Conservation (phyloP, 1,284 basidiomycete species). For the Cutaneotrichosporon dermatis region DNA sequence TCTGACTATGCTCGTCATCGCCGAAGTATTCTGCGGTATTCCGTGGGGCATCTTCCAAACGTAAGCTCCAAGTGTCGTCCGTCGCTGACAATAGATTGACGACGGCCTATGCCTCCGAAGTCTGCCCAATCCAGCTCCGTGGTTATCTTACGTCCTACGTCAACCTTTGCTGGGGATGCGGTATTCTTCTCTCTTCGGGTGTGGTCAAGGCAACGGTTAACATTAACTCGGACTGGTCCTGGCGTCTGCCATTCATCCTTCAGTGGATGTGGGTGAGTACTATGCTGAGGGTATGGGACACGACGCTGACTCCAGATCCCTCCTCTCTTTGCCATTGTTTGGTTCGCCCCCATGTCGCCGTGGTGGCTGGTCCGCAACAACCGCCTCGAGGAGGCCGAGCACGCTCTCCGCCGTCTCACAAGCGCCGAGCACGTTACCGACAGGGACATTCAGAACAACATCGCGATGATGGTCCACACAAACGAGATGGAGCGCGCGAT, state of each 20-base stretch:
- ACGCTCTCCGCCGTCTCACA: slow-evolving; percentile 25
- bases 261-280: slow-evolving; percentile 39
- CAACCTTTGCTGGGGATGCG: slow-evolving; percentile 45
- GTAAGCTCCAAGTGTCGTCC: too few relatives aligned
- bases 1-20: slow-evolving; percentile 25
- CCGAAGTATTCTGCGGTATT: slow-evolving; percentile 13
- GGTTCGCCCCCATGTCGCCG: slow-evolving; percentile 30
- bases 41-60: slow-evolving; percentile 23
- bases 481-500: slow-evolving; percentile 29
- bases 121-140: slow-evolving; percentile 49
- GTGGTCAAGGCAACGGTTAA: slow-evolving; percentile 46
- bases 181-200: slow-evolving; percentile 46
- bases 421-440: slow-evolving; percentile 21
- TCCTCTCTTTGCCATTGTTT: slow-evolving; percentile 35
- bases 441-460: slow-evolving; percentile 21
- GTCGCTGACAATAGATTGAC: neutral
- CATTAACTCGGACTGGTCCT: slow-evolving; percentile 36
- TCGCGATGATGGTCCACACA: slow-evolving; percentile 40
- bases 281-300: too few relatives aligned
- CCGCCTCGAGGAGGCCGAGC: slow-evolving; percentile 34
- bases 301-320: slow-evolving; percentile 16
- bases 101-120: slow-evolving; percentile 47
- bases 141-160: slow-evolving; percentile 45
- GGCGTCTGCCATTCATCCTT: slow-evolving; percentile 27
- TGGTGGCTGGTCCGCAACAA: slow-evolving; percentile 41